Evolutionary conservation across 2,329 filamentous ascomycete species (phyloP), one percentile per base, ranked within the genome.

Genomic region (Waltergamsia citrina): DNA sequence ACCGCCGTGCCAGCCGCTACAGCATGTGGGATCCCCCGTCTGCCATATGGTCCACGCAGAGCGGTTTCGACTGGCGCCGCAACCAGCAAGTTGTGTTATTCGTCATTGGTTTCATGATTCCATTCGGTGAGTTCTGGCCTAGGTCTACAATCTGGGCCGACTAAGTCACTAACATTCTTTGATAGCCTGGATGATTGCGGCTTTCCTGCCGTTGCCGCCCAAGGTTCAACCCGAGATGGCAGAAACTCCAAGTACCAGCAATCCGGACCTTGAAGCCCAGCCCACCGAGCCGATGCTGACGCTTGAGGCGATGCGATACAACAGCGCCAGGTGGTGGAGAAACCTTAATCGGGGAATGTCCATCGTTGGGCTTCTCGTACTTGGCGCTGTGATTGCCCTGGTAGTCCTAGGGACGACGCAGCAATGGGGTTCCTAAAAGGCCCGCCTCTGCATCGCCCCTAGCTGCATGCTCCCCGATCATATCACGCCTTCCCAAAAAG

Each of bases 51-150:
- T 71, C 71, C 8, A 58, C 71, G 3, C 74, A 77, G 25, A 73
- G 71, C 23, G 68, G 71, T 12, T 49, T 74, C 4, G 67, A 81
- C 41, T 78, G 78, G 33, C 71, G 73, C 41, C 72, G 82, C 40
- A 88, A 88, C 49, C 60, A 77, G 30, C 86, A 93, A 54, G 70
- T 90, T 20, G 63, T 81, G 34, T 62, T 85, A 32, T 93, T 93
- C 57, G 74, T 78, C 36, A 27, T 81, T 30, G 86, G 86, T 17
- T 93, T 93, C 49, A 61, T 90, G 30, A 75, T 86, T 48, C 86
- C 85, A 6, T 69, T 86, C 40, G 67, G 77, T 81, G 60, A 57
- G 74, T 56, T 31, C 23, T 19, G 26, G 29, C 19, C 16, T 49
- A 21, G 29, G n/a, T n/a, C n/a, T n/a, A n/a, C n/a, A n/a, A 26